phyloP scores from a whole-genome alignment of 768 basidiomycete species.

The Austroboletus festivus region DNA sequence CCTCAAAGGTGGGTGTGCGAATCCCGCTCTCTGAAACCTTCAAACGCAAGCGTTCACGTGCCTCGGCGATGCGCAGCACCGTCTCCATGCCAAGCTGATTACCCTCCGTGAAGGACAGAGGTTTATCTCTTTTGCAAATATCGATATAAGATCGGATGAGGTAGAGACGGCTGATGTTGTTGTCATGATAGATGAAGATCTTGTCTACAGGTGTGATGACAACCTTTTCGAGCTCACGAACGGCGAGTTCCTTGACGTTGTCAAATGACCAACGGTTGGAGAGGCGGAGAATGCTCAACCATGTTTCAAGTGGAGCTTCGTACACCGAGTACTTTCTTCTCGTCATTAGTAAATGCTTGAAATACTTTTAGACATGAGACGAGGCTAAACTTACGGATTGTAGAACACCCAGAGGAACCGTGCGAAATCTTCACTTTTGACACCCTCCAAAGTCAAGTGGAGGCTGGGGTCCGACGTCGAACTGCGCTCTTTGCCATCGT shows the following conservation, averaged over 20 bases:
- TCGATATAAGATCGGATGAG: constrained; percentile 52
- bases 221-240: constrained; percentile 53
- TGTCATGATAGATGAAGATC: constrained; percentile 54
- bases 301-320: constrained; percentile 47
- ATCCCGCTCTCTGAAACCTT: constrained; percentile 30
- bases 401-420: constrained; percentile 60
- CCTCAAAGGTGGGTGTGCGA: constrained; percentile 30
- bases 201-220: constrained; percentile 47
- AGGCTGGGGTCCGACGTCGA: constrained; percentile 33
- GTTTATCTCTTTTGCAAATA: constrained; percentile 47
- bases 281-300: constrained; percentile 54
- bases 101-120: constrained; percentile 48
- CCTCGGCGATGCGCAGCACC: constrained; percentile 48
- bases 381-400: constrained; percentile 44
- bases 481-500: constrained; percentile 31
- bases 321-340: constrained; percentile 52
- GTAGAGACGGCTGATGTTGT: constrained; percentile 46
- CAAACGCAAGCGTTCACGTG: constrained; percentile 48
- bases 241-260: constrained; percentile 47
- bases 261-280: constrained; percentile 54
- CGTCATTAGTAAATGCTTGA: neutral
- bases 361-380: neutral
- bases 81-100: constrained; percentile 53
- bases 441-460: constrained; percentile 35
- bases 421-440: constrained; percentile 46